Percentiles rank a stretch among this genome's conserved stretches.
Conservation (phyloP, 2,329 filamentous ascomycete genomes). For the Cladosporium oxysporum region DNA sequence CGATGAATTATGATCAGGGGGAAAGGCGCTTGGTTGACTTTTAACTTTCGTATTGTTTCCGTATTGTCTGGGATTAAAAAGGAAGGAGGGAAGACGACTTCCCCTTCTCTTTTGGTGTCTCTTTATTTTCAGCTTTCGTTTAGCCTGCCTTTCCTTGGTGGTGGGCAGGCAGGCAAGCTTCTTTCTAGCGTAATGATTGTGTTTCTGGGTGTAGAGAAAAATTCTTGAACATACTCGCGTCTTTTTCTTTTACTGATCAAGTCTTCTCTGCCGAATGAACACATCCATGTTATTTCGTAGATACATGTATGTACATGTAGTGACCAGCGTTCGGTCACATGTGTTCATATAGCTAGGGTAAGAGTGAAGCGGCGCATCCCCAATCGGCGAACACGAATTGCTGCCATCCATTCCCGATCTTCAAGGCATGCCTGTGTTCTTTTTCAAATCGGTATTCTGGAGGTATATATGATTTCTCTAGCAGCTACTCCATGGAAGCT, state of each 20-base stretch:
- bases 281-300: too few species aligned
- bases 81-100: not conserved
- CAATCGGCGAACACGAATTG: too few species aligned
- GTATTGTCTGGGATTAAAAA: not conserved
- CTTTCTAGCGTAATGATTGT: not conserved
- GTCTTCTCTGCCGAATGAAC: not conserved
- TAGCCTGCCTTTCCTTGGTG: not conserved
- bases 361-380: too few species aligned
- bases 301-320: too few species aligned
- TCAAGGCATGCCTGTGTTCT: too few species aligned
- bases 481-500: too few species aligned
- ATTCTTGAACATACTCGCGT: slow-evolving; percentile 2
- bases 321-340: too few species aligned
- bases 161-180: not conserved
- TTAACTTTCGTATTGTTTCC: slow-evolving; percentile 5
- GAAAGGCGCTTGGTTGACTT: not conserved
- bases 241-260: not conserved
- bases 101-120: not conserved
- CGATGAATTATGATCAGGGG: not conserved
- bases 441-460: too few species aligned
- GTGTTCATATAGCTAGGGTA: too few species aligned
- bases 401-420: too few species aligned
- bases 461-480: too few species aligned
- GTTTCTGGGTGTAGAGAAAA: not conserved
- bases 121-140: not conserved